These are phyloP conservation scores for Porogramme epimiltina DNA, from an alignment of 1,284 basidiomycete genomes.

Conservation along the genomic window DNA sequence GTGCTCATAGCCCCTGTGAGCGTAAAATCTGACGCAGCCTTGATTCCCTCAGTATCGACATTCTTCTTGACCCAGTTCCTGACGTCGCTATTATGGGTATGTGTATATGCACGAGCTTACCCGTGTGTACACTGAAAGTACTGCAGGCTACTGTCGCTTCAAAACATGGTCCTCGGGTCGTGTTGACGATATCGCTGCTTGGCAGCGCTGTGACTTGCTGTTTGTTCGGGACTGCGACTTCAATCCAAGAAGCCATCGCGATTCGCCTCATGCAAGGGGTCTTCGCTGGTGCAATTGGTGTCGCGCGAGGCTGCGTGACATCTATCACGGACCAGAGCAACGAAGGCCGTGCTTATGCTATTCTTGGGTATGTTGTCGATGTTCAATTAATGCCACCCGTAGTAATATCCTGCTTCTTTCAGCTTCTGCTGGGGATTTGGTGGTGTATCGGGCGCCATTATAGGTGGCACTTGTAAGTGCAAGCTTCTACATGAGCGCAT, in stretches of 20 bases:
- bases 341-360: conserved; percentile 92
- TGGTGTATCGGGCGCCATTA: conserved; percentile 86
- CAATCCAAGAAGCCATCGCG: conserved; percentile 81
- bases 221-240: conserved; percentile 85
- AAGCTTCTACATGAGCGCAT: conserved; percentile 6
- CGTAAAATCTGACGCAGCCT: too few relatives aligned
- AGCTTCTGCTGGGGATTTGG: conserved; percentile 95
- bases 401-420: background rate
- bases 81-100: conserved; percentile 87
- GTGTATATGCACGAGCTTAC: background rate
- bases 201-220: conserved; percentile 82
- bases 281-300: conserved; percentile 94
- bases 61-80: conserved; percentile 90
- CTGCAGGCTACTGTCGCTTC: conserved; percentile 88
- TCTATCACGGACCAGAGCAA: conserved; percentile 90
- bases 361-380: conserved; percentile 72
- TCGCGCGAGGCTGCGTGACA: conserved; percentile 87
- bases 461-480: conserved; percentile 80
- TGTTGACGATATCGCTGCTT: conserved; percentile 83
- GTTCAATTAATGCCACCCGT: background rate
- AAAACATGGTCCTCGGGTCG: conserved; percentile 84
- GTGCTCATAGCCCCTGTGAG: too few relatives aligned
- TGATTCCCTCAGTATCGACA: conserved; percentile 66
- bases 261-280: conserved; percentile 93
- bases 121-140: conserved; percentile 8